Evolutionary conservation across 129 eudicot genomes (phyloP).

Genomic region (Deinandra increscens): DNA sequence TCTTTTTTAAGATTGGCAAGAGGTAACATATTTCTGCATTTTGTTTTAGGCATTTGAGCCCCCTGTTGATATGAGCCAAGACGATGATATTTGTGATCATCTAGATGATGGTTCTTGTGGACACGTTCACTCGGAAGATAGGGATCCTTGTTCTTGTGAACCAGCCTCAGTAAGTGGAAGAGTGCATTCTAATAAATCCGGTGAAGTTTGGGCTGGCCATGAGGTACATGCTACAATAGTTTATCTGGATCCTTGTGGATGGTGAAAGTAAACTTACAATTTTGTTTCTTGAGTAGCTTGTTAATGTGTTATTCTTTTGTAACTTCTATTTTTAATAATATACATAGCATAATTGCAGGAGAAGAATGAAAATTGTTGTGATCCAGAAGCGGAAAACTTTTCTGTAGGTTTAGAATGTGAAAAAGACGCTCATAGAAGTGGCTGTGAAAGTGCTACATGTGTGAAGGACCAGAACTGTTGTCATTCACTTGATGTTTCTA

Average conservation of each 20-base stretch:
- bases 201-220: conserved; percentile 31
- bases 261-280: conserved; percentile 3
- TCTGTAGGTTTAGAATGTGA: conserved; percentile 28
- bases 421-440: conserved; percentile 31
- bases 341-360: conserved; percentile 43
- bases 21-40: conserved; percentile 3
- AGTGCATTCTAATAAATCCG: conserved; percentile 25
- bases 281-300: conserved; percentile 21
- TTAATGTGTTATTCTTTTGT: conserved; percentile 11
- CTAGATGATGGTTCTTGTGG: conserved; percentile 39
- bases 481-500: conserved; percentile 26
- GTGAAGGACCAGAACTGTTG: conserved; percentile 21
- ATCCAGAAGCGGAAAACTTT: conserved; percentile 33
- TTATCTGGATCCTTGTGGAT: conserved; percentile 15
- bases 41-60: conserved; percentile 85
- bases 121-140: conserved; percentile 36
- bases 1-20: neutral
- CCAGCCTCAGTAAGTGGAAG: conserved; percentile 43
- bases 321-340: conserved; percentile 31
- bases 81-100: conserved; percentile 44
- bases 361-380: conserved; percentile 34
- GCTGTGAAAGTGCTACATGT: conserved; percentile 15
- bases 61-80: conserved; percentile 87
- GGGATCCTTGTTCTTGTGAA: conserved; percentile 37
- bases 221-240: conserved; percentile 26